These are phyloP conservation scores for Amauroascus verrucosus DNA, from an alignment of 2,329 filamentous ascomycete genomes.

Conservation along the genomic window DNA sequence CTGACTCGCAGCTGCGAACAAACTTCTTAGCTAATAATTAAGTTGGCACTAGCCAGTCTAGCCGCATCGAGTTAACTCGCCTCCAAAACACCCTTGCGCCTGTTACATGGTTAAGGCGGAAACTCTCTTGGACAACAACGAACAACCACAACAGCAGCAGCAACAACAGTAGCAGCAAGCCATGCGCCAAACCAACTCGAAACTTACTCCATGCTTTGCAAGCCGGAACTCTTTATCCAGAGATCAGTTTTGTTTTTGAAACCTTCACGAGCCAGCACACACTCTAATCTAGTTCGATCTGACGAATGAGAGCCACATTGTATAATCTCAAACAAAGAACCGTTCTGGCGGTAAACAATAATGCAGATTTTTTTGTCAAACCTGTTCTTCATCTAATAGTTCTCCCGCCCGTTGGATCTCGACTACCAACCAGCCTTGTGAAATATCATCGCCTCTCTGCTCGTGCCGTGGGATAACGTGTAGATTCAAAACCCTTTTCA, in stretches of 20 bases:
- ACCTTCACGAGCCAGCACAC: slow-evolving; percentile 10
- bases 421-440: background rate
- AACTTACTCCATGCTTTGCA: too few relatives aligned
- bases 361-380: background rate
- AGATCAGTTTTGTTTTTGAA: background rate
- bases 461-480: background rate
- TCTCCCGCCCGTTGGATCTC: background rate
- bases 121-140: background rate
- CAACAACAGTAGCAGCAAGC: too few relatives aligned
- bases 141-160: background rate
- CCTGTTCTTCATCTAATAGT: background rate
- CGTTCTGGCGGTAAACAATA: background rate
- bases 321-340: slow-evolving; percentile 2
- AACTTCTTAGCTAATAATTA: slow-evolving; percentile 4
- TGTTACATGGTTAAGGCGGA: background rate
- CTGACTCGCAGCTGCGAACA: slow-evolving; percentile 2
- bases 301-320: background rate
- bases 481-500: background rate
- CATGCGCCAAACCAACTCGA: background rate
- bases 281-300: slow-evolving; percentile 4
- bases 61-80: background rate
- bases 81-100: background rate
- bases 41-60: background rate
- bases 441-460: background rate
- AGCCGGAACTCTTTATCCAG: background rate